Percentiles rank a stretch among this genome's conserved stretches.
Conservation (phyloP, 2,329 filamentous ascomycete species). For the Exophiala alcalophila region DNA sequence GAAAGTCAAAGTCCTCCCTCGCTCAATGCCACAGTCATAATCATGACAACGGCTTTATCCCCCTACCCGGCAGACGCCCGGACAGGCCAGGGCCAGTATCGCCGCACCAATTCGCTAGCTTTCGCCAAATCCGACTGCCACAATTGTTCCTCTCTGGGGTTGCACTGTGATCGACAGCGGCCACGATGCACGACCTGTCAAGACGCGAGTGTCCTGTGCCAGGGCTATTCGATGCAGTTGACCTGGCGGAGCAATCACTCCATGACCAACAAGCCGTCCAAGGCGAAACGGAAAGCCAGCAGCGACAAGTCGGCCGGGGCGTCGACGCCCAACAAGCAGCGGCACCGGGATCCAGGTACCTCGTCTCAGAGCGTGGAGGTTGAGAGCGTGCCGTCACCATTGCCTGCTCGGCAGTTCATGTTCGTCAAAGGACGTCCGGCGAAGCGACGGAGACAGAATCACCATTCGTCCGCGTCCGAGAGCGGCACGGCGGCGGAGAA, state of each 20-base stretch:
- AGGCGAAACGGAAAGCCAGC: no score
- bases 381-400: no score
- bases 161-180: conserved; percentile 13
- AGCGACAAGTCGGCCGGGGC: no score
- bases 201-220: conserved; percentile 9
- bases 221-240: conserved; percentile 18
- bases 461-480: background rate
- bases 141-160: conserved; percentile 3
- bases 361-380: no score
- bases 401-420: conserved; percentile 7
- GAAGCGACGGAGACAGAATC: conserved; percentile 10
- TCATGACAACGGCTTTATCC: conserved; percentile 8
- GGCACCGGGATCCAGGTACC: no score
- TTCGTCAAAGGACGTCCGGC: conserved; percentile 11
- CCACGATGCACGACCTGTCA: conserved; percentile 14
- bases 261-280: conserved; percentile 9
- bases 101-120: conserved; percentile 13
- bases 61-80: background rate
- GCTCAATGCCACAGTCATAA: no score
- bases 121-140: conserved; percentile 18
- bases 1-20: no score
- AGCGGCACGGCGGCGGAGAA: background rate
- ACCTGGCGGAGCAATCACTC: conserved; percentile 16
- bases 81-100: no score
- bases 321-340: no score